phyloP scores from a whole-genome alignment of 1,284 basidiomycete species.

The Rhodotorula sp. region DNA sequence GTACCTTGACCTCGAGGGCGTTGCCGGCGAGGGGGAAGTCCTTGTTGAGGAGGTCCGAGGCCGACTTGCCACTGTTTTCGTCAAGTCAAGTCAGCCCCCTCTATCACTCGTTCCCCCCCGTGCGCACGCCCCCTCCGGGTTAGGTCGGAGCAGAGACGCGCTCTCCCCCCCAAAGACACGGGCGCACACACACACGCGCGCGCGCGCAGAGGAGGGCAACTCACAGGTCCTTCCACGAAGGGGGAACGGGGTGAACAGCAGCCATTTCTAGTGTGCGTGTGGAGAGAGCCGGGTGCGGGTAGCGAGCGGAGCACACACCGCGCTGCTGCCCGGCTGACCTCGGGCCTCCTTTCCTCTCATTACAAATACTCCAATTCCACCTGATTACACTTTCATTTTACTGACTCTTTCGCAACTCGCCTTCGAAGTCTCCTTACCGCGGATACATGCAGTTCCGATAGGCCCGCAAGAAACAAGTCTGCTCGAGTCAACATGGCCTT shows the following conservation, averaged over 20 bases:
- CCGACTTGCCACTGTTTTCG: constrained; percentile 74
- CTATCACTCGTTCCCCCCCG: neutral
- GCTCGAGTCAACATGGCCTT: no score
- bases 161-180: neutral
- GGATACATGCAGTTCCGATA: no score
- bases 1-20: constrained; percentile 49
- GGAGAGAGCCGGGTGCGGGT: neutral
- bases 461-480: no score
- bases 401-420: no score
- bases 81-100: neutral
- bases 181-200: neutral
- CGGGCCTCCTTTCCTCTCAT: no score
- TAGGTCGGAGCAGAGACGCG: neutral
- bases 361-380: no score
- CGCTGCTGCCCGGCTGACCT: no score
- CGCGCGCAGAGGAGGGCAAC: neutral
- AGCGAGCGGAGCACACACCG: no score
- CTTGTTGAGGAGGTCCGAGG: constrained; percentile 88
- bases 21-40: constrained; percentile 85
- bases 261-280: neutral
- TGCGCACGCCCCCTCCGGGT: neutral
- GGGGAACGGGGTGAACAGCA: constrained; percentile 11
- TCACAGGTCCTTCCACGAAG: constrained; percentile 27
- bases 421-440: no score
- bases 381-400: no score